Evolutionary conservation across 176 grass and related monocot species (phyloP), one percentile per base, ranked within the genome.

Genomic region (Paspalum notatum): DNA sequence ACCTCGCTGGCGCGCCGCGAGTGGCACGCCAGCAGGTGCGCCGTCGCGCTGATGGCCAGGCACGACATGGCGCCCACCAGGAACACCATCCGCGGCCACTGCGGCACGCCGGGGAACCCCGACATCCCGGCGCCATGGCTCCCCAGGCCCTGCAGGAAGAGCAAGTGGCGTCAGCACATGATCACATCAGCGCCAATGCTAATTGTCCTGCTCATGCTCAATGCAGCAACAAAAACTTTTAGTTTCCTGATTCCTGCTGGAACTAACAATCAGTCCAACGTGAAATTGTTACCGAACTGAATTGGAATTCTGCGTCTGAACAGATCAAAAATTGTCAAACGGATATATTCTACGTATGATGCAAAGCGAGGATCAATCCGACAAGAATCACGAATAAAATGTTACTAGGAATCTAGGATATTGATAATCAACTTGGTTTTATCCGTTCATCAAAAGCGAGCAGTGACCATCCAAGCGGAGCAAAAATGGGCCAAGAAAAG

Each of bases 1-100:
- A 99, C 80, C 10, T 86, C 53, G 82, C 79, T 95, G 67, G 90
- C 74, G 24, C 80, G 92, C 5, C 51, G 82, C 3, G 96, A 95
- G 79, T 99, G 96, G 89, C 96, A 99, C 32, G 90, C 91, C n/a
- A 99, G 79, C 10, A 99, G 90, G 88, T 99, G 96, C 42, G 88
- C 94, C 46, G 59, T 53, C 38, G 90, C 73, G 93, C 96, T 99
- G 74, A 85, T 86, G 68, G 85, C 82, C 4, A 99, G 76, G 82
- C 96, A 99, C 17, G 68, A 62, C 93, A 99, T 99, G 60, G 96
- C 83, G 58, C 96, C 96, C 4, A 83, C 48, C 13, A 99, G 79
- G 86, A 95, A 99, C 50, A 95, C 83, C 75, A 90, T 90, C 65
- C 84, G 85, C 39, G 96, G 96, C 96, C 96, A 99, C 37, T 81